These are phyloP conservation scores for Crataegus laevigata DNA, from an alignment of 306 rosid genomes.

Conservation along the genomic window DNA sequence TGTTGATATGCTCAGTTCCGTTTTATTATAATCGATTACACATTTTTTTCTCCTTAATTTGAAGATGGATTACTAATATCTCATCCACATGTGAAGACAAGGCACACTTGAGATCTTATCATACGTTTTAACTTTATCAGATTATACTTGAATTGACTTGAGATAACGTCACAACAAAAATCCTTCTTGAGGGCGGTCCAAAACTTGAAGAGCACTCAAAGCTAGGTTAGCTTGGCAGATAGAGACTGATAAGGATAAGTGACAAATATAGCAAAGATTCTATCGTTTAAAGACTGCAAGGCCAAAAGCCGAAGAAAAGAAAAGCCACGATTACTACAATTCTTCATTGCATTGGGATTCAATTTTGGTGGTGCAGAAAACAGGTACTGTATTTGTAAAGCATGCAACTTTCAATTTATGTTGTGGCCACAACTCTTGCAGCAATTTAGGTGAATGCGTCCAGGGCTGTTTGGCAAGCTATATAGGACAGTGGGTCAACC, in stretches of 20 bases:
- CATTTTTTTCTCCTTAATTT: neutral
- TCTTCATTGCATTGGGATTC: neutral
- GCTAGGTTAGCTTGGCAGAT: neutral
- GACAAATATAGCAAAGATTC: neutral
- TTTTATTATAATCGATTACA: neutral
- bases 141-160: too few species aligned
- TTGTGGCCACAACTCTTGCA: neutral
- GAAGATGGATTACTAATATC: neutral
- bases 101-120: rapidly evolving
- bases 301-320: neutral
- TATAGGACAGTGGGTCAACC: neutral
- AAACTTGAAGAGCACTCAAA: neutral
- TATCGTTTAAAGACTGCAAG: neutral
- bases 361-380: neutral
- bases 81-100: neutral
- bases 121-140: too few species aligned
- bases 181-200: neutral
- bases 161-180: too few species aligned
- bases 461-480: neutral
- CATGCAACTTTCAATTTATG: neutral
- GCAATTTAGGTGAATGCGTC: neutral
- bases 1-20: too few species aligned
- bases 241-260: neutral
- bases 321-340: neutral
- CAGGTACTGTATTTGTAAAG: neutral